Evolutionary conservation across 768 basidiomycete genomes (phyloP), one percentile per base, ranked within the genome.

Genomic region (Lactifluus subvellereus): DNA sequence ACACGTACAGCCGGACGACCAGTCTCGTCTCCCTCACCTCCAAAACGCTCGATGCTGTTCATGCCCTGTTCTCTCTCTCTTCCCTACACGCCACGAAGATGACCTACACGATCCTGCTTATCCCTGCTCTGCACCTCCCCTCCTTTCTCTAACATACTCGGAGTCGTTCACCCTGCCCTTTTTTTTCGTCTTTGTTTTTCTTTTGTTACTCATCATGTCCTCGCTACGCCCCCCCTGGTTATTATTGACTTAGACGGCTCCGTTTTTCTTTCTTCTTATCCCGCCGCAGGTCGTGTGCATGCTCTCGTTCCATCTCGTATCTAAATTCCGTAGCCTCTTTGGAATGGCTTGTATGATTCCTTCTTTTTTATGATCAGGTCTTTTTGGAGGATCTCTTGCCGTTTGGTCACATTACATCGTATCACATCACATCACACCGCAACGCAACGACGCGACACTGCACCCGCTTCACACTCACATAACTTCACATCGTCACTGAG

Each of bases 311-410:
- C 49, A 37, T 47, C 47, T 57, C 32, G 57, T 63, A 63, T 63
- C 62, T 59, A 63, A 58, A 54, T 32, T 30, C 20, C 43, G 45
- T 58, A 33, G 57, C 62, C 43, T 40, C 37, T 59, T 57, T 33
- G 50, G 22, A 42, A 52, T 32, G 56, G 43, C 43, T 57, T 63
- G 62, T 63, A 63, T 62, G 56, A 47, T 33, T 58, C 52, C 10
- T 22, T 48, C 47, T 63, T 58, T 58, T 59, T 63, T 58, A 63
- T 59, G 62, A 63, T 59, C 57, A 54, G 57, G 62, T 53, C 22
- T 48, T 62, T 57, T 63, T 58, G 57, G 62, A 63, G 51, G 62
- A 35, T 53, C 18, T 16, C 9, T 3, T 2, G 16, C 16, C 49
- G 37, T 55, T 38, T 32, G 37, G 20, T 60, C 52, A 33, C 32